Base-by-base conservation (phyloP, 139 green algal species). In the Chlamydomonas sphaeroides region DNA sequence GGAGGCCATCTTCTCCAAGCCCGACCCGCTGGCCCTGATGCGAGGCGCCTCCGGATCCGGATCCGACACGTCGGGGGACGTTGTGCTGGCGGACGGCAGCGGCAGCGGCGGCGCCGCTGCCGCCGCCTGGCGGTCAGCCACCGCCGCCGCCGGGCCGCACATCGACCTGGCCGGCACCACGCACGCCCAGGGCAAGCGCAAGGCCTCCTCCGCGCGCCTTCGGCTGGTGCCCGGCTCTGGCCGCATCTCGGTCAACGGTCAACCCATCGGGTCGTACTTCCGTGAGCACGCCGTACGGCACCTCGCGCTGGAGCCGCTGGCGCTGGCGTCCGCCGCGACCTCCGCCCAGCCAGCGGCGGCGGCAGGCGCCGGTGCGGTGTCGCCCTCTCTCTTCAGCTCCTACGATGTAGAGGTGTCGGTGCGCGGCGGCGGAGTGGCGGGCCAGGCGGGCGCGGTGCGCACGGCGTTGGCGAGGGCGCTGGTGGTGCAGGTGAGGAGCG, bases 401-500 rank as follows among this genome's bases (percentile, higher is more conserved):
- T 97, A 96, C 80, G 90, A 98, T 65, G 84, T 98, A 15, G 75
- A 79, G 36, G 88, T 90, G 20, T 86, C 69, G 25, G 94, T 97
- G 48, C 21, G 57, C 21, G 88, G 88, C 33, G 85, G 88, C 26
- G 88, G 88, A 6, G 36, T 63, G 5, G 94, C 87, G 5, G 93
- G 93, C 18, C 93, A 97, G 88, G 89, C 93, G 48, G 89, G 95
- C 83, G 96, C 96, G 20, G 39, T 98, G 70, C 86, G 93, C 5
- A 94, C 96, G 65, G 96, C 94, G 79, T 89, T 99, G 57, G 87
- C 91, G 17, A 83, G 88, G 4, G 95, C 96, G 33, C 88, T 99
- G 79, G 89, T 95, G 78, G 68, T 87, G 35, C n/a, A n/a, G n/a
- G n/a, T n/a, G n/a, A n/a, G n/a, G n/a, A n/a, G n/a, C n/a, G n/a